Evolutionary conservation across 2,329 filamentous ascomycete genomes (phyloP), one percentile per base, ranked within the genome.

Genomic region (Rutstroemia sydowiana): DNA sequence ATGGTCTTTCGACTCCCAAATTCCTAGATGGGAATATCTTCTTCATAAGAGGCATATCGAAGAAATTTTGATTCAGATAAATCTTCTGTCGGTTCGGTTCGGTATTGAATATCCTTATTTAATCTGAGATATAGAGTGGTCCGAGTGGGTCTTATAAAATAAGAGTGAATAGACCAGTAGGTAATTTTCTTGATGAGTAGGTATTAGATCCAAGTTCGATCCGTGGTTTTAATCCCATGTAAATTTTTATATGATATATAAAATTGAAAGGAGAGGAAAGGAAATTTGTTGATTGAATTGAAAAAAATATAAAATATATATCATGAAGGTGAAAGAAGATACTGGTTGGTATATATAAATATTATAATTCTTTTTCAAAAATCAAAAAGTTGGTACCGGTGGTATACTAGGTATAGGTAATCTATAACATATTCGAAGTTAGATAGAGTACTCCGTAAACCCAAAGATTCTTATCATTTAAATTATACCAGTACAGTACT

Each of bases 21-120:
- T 61, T 56, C 52, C 52, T 55, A 26, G 46, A 53, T 31, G 58
- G 58, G 52, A 54, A 51, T 40, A 57, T 45, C 45, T 61, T 59
- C 39, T 55, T 56, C 51, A 62, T 54, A 58, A 61, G 58, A 52
- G 60, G 58, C 60, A 62, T 62, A 26, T 42, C 52, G 46, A 23
- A 20, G 36, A 18, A 18, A 18, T 39, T n/a, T 44, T 34, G 20
- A 46, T 37, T 46, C 26, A 51, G 39, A 37, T 41, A 21, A 46
- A 45, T 50, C 40, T 34, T 20, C 20, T 5, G 32, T 40, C 31
- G n/a, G 2, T 31, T 51, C 39, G 13, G 6, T 45, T 51, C 48
- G 48, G 41, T 32, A 46, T 23, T 26, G 37, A 46, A 26, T 39
- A 46, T 39, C 32, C 48, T 39, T 37, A 45, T 20, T 51, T 31